Evolutionary conservation across 1,284 basidiomycete genomes (phyloP).

Genomic region (Vanrija pseudolonga): DNA sequence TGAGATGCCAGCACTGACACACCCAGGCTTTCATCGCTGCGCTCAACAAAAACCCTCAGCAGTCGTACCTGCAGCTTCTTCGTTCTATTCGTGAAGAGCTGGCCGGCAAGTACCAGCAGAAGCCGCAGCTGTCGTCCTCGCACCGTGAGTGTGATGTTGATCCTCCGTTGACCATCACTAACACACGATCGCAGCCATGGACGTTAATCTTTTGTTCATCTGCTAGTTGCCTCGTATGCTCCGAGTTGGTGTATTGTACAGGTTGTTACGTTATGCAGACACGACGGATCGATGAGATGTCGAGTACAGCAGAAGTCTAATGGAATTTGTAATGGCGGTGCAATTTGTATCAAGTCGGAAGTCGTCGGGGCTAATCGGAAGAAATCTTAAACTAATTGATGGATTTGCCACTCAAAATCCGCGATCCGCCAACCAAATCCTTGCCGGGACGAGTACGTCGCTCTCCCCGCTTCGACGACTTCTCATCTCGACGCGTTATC

Average conservation of each 20-base stretch:
- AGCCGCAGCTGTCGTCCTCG: constrained; percentile 61
- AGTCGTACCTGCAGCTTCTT: constrained; percentile 78
- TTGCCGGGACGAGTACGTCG: no score
- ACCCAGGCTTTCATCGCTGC: constrained; percentile 62
- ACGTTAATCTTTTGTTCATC: constrained; percentile 24
- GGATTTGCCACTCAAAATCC: no score
- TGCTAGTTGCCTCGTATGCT: constrained; percentile 8
- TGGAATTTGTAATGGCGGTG: no score
- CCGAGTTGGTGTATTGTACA: background rate
- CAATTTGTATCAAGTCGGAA: no score
- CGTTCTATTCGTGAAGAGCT: constrained; percentile 59
- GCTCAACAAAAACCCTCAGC: constrained; percentile 62
- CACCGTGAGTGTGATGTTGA: constrained; percentile 29
- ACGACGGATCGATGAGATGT: no score
- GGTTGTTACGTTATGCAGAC: background rate
- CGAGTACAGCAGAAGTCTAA: no score
- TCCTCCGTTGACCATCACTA: background rate
- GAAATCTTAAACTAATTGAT: no score
- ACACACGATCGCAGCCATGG: constrained; percentile 18
- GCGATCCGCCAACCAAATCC: no score
- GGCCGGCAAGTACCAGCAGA: constrained; percentile 69
- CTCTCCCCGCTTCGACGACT: no score
- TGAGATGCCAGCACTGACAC: constrained; percentile 43
- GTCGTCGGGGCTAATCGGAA: no score
- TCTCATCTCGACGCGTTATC: no score